Conservation (phyloP, 2,329 filamentous ascomycete species). For the Sporothrix inflata region DNA sequence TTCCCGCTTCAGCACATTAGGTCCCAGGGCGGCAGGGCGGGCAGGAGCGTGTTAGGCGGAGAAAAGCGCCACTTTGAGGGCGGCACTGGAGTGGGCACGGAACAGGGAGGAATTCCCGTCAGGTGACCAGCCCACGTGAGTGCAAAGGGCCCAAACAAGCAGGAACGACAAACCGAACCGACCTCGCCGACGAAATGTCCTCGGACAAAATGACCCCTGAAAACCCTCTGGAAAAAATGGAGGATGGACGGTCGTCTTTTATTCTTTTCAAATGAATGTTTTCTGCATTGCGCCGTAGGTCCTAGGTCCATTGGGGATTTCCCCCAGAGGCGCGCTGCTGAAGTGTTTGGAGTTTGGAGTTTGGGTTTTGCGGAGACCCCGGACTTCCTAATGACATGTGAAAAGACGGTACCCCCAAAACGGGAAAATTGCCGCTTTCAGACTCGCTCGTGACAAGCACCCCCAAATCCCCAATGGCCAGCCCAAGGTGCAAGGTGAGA, state of each 20-base stretch:
- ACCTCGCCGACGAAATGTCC: not conserved
- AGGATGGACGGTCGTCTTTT: not conserved
- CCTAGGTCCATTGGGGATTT: slow-evolving; percentile 2
- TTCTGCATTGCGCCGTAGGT: not conserved
- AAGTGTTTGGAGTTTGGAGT: not conserved
- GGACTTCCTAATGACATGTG: slow-evolving; percentile 29
- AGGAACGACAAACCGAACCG: slow-evolving; percentile 5
- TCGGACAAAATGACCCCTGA: not conserved
- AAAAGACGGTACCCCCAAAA: slow-evolving; percentile 20
- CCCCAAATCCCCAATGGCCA: not conserved
- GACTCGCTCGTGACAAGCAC: slow-evolving; percentile 21
- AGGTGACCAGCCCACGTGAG: not conserved
- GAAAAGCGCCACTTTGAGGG: slow-evolving; percentile 15
- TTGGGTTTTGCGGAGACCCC: slow-evolving; percentile 30
- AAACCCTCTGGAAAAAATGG: not conserved
- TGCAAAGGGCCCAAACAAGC: not conserved
- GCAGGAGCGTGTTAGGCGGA: not conserved
- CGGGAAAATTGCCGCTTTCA: slow-evolving; percentile 19
- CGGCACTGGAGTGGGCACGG: not conserved
- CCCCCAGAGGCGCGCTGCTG: not conserved
- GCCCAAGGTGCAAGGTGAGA: not conserved
- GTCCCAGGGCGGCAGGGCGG: not conserved
- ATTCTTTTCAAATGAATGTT: not conserved
- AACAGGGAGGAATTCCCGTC: not conserved
- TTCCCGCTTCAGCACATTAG: slow-evolving; percentile 5